Evolutionary conservation across 2,329 filamentous ascomycete species (phyloP).

Genomic region (Calonectria montana): DNA sequence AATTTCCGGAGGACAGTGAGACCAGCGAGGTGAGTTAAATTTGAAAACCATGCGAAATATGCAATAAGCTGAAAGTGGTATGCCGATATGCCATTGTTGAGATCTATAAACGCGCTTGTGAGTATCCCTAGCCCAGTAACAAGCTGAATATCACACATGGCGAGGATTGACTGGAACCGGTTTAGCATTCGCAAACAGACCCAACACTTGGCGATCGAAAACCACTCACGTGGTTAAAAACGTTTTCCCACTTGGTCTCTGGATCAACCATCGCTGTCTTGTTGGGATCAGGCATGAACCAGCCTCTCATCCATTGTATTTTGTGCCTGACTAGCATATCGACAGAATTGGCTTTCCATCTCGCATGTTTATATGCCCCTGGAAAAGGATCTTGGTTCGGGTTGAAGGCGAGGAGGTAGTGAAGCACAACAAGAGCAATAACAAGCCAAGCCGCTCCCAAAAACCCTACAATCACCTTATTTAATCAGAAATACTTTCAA

Average conservation of each 20-base stretch:
- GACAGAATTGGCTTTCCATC: constrained; percentile 4
- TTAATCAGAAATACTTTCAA: not conserved
- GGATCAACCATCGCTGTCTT: not conserved
- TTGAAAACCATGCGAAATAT: constrained; percentile 19
- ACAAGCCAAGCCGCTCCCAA: constrained; percentile 15
- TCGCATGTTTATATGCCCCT: not conserved
- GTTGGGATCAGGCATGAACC: not conserved
- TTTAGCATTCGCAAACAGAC: not conserved
- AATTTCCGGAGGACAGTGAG: constrained; percentile 6
- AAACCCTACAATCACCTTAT: constrained; percentile 15
- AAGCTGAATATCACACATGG: constrained; percentile 16
- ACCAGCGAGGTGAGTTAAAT: constrained; percentile 13
- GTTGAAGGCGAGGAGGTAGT: constrained; percentile 13
- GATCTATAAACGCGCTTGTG: constrained; percentile 2
- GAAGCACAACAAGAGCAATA: not conserved
- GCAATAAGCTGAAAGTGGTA: constrained; percentile 15
- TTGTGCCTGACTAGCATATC: not conserved
- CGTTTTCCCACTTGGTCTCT: not conserved
- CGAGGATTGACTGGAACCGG: not conserved
- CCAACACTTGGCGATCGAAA: too few relatives aligned
- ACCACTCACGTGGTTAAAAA: not conserved
- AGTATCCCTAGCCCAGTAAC: constrained; percentile 17
- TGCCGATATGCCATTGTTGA: not conserved
- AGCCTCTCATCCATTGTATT: not conserved
- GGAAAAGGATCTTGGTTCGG: constrained; percentile 1